Conservation (phyloP, 2,329 filamentous ascomycete genomes). For the Colletotrichum sp. region DNA sequence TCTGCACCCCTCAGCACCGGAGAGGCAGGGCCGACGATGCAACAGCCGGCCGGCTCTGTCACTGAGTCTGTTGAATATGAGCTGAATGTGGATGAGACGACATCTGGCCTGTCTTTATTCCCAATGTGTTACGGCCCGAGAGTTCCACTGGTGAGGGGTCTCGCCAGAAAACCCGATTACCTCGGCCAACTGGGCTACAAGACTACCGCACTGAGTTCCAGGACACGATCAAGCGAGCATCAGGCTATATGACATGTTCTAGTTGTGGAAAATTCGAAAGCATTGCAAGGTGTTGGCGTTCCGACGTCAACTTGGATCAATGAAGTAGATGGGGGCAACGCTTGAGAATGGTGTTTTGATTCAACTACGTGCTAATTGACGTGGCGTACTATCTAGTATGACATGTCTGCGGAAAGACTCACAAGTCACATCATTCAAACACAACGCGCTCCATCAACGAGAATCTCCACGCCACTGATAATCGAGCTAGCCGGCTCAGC, state of each 20-base stretch:
- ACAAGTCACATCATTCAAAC: not conserved
- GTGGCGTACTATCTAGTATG: too few relatives aligned
- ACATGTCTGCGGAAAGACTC: too few relatives aligned
- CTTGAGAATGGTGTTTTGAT: too few relatives aligned
- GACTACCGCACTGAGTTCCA: not conserved
- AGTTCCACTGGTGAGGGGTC: not conserved
- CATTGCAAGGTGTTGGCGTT: accelerated
- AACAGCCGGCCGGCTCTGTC: not conserved
- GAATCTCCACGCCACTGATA: not conserved
- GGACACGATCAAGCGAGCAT: accelerated
- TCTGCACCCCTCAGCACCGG: not conserved
- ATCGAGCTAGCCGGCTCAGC: not conserved
- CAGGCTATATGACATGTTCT: accelerated
- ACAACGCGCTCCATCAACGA: not conserved
- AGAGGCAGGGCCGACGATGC: not conserved
- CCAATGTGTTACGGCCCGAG: not conserved
- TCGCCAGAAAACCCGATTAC: not conserved
- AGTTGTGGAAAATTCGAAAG: not conserved
- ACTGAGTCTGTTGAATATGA: not conserved
- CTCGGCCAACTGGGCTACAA: not conserved
- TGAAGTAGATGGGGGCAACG: not conserved
- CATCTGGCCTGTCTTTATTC: not conserved
- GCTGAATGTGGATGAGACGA: not conserved
- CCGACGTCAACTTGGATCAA: accelerated
- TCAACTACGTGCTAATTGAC: too few relatives aligned